These are phyloP conservation scores for Pythium guiyangense DNA, from an alignment of 352 stramenopile species.

Conservation along the genomic window DNA sequence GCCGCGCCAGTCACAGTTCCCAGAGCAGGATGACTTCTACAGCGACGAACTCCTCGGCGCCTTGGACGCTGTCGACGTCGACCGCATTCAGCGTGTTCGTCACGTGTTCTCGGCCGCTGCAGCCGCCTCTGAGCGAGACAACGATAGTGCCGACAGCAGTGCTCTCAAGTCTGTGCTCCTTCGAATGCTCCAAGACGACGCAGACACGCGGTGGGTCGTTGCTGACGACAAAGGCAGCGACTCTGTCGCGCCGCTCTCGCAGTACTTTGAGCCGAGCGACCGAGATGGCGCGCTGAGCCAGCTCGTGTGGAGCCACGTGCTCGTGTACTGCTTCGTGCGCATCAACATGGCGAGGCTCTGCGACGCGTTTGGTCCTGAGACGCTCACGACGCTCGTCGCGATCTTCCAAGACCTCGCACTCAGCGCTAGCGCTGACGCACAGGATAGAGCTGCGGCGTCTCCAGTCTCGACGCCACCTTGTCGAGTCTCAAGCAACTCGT, in stretches of 20 bases:
- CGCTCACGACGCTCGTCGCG: constrained; percentile 8
- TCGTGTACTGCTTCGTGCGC: constrained; percentile 27
- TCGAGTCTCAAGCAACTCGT: constrained; percentile 4
- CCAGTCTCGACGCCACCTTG: too few relatives aligned
- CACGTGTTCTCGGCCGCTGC: constrained; percentile 24
- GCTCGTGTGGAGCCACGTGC: constrained; percentile 29
- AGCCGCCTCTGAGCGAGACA: constrained; percentile 7
- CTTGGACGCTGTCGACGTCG: constrained; percentile 23
- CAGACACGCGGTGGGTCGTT: constrained; percentile 13
- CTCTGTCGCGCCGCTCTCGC: constrained; percentile 4
- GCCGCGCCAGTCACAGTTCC: constrained; percentile 52
- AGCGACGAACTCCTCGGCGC: constrained; percentile 39
- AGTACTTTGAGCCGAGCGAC: constrained; percentile 6
- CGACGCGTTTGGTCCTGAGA: constrained; percentile 16
- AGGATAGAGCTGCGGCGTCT: too few relatives aligned
- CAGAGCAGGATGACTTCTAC: constrained; percentile 43
- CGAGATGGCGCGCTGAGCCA: background rate
- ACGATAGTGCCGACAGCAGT: background rate
- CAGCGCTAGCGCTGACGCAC: too few relatives aligned
- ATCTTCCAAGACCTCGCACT: constrained; percentile 22
- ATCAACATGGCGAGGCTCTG: constrained; percentile 26
- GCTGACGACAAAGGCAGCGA: background rate
- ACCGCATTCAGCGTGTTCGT: constrained; percentile 22
- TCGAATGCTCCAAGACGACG: background rate
- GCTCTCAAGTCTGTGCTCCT: constrained; percentile 8